These are phyloP conservation scores for Fraxinus latifolia DNA, from an alignment of 305 asterid species.

Conservation along the genomic window DNA sequence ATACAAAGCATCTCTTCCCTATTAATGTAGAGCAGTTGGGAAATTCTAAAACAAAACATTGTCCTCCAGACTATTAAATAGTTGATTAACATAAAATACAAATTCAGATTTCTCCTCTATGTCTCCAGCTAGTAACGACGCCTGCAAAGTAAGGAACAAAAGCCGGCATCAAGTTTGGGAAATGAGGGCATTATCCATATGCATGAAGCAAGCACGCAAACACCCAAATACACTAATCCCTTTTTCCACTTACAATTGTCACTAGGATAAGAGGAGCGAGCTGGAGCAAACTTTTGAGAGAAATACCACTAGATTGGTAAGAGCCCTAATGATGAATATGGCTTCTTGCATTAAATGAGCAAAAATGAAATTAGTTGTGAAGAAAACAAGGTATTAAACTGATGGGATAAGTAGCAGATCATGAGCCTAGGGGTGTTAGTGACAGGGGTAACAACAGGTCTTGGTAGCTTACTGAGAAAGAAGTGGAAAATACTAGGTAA, in stretches of 20 bases:
- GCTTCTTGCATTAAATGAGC: background rate
- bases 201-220: background rate
- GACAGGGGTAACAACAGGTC: background rate
- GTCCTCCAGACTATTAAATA: background rate
- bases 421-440: background rate
- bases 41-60: background rate
- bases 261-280: background rate
- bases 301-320: background rate
- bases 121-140: constrained; percentile 39
- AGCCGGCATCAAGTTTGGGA: background rate
- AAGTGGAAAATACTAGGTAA: background rate
- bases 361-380: background rate
- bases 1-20: background rate
- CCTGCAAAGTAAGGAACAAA: constrained; percentile 29
- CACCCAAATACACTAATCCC: background rate
- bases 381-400: background rate
- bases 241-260: background rate
- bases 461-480: background rate
- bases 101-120: constrained; percentile 20
- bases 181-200: background rate
- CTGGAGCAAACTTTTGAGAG: background rate
- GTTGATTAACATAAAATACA: background rate
- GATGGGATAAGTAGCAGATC: background rate
- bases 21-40: background rate
- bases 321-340: background rate